These are phyloP conservation scores for Solanum ossicruentum DNA, from an alignment of 257 asterid species.

Conservation along the genomic window DNA sequence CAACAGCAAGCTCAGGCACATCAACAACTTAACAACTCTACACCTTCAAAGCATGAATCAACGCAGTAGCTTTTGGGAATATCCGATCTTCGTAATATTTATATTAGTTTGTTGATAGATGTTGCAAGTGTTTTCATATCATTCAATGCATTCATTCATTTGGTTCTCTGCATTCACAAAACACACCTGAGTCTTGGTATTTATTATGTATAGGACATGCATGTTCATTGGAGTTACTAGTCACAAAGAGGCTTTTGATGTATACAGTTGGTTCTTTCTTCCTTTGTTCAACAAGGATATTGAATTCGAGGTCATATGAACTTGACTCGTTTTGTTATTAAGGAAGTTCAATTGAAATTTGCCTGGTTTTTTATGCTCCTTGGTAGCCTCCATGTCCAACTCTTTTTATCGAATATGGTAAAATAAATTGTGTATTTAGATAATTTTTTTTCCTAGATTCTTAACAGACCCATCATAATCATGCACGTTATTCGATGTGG, in stretches of 20 bases:
- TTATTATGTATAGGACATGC: not conserved
- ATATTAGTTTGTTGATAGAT: not conserved
- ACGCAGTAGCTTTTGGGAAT: conserved; percentile 8
- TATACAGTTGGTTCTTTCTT: not conserved
- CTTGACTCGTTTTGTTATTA: not conserved
- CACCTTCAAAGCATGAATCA: conserved; percentile 20
- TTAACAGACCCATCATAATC: not conserved
- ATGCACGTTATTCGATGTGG: not conserved
- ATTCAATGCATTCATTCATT: conserved; percentile 26
- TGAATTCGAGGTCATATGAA: not conserved
- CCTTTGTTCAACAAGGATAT: not conserved
- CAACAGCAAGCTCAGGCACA: conserved; percentile 7
- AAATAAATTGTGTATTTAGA: too few species aligned
- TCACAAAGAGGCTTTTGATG: not conserved
- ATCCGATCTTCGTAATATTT: not conserved
- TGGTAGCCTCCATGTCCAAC: too few species aligned
- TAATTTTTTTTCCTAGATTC: not conserved
- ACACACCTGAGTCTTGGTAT: not conserved
- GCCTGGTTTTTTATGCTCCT: not conserved
- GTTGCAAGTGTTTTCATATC: not conserved
- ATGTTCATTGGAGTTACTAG: not conserved
- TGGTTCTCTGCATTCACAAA: not conserved
- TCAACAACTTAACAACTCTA: conserved; percentile 16
- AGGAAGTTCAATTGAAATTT: not conserved
- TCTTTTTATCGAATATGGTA: too few species aligned